Conservation (phyloP, 2,329 filamentous ascomycete species). For the Cordyceps fumosorosea region DNA sequence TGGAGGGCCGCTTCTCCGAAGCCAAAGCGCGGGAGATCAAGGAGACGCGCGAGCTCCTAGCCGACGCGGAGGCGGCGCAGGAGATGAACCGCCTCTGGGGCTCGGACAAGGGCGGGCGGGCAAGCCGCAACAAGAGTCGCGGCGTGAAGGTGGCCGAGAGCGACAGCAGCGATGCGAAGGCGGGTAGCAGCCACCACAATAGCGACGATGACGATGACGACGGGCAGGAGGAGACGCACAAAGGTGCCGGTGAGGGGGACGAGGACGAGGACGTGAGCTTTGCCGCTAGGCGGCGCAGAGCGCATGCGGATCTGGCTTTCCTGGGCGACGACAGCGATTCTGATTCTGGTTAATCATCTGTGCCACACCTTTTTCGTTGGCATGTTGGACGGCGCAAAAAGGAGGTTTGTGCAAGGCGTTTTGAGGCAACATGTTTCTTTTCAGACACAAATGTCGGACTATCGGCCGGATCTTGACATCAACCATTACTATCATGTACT, state of each 20-base stretch:
- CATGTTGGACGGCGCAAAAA: not conserved
- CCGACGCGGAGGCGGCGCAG: slow-evolving; percentile 77
- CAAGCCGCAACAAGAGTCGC: slow-evolving; percentile 33
- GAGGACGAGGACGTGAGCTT: slow-evolving; percentile 27
- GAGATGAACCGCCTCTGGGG: slow-evolving; percentile 80
- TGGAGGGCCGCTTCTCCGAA: slow-evolving; percentile 81
- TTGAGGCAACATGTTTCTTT: not conserved
- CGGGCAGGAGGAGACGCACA: slow-evolving; percentile 13
- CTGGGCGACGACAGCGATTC: slow-evolving; percentile 63
- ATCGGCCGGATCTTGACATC: not conserved
- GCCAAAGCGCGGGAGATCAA: slow-evolving; percentile 82
- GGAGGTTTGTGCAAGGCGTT: slow-evolving; percentile 4
- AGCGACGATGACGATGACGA: slow-evolving; percentile 18
- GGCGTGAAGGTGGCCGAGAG: slow-evolving; percentile 22
- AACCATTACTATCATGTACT: not conserved
- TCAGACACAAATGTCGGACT: not conserved
- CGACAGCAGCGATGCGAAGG: slow-evolving; percentile 25
- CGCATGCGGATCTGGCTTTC: slow-evolving; percentile 54
- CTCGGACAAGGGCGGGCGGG: slow-evolving; percentile 31
- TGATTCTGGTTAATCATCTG: slow-evolving; percentile 32
- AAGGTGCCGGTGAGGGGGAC: slow-evolving; percentile 21
- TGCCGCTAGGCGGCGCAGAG: slow-evolving; percentile 40
- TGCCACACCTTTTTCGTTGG: not conserved
- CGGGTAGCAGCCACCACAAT: slow-evolving; percentile 21
- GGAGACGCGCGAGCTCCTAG: slow-evolving; percentile 74